Evolutionary conservation across 257 asterid species (phyloP).

Genomic region (Leonotis leonurus): DNA sequence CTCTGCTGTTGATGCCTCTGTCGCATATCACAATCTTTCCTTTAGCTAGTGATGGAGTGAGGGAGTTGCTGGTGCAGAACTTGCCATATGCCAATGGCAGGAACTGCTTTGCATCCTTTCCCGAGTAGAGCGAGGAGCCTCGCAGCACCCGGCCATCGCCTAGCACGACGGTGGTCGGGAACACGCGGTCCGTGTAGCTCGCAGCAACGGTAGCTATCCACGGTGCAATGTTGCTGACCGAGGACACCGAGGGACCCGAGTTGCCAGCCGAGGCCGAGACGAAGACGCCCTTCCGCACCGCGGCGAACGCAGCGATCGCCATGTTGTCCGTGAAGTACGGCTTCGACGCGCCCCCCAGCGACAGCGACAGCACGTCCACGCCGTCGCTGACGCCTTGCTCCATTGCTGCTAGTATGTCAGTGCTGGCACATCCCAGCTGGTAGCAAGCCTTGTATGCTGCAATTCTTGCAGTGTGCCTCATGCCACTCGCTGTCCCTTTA

Average conservation of each 20-base stretch:
- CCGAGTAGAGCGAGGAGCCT: constrained; percentile 51
- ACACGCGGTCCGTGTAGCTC: constrained; percentile 47
- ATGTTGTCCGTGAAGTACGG: constrained; percentile 39
- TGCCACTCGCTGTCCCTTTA: constrained; percentile 58
- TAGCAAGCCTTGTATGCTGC: constrained; percentile 71
- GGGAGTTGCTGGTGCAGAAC: constrained; percentile 43
- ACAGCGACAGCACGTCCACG: constrained; percentile 57
- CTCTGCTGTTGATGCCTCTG: constrained; percentile 47
- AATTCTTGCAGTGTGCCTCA: constrained; percentile 52
- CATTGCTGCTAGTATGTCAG: constrained; percentile 63
- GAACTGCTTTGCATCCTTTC: constrained; percentile 35
- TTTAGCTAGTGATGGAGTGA: constrained; percentile 31
- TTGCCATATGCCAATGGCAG: constrained; percentile 32
- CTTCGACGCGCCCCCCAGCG: constrained; percentile 48
- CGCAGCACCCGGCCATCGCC: constrained; percentile 40
- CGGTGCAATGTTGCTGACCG: constrained; percentile 54
- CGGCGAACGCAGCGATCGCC: constrained; percentile 70
- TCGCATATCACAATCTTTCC: constrained; percentile 74
- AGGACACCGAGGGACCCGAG: constrained; percentile 48
- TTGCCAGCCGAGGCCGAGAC: constrained; percentile 64
- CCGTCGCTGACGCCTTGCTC: constrained; percentile 65
- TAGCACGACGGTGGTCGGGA: constrained; percentile 37
- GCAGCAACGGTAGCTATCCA: constrained; percentile 85
- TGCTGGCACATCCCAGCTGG: constrained; percentile 41
- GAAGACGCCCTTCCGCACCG: constrained; percentile 43